Percentiles rank a stretch among this genome's conserved stretches.
phyloP scores from a whole-genome alignment of 1,139 yeast species.

The Blastobotrys apis region DNA sequence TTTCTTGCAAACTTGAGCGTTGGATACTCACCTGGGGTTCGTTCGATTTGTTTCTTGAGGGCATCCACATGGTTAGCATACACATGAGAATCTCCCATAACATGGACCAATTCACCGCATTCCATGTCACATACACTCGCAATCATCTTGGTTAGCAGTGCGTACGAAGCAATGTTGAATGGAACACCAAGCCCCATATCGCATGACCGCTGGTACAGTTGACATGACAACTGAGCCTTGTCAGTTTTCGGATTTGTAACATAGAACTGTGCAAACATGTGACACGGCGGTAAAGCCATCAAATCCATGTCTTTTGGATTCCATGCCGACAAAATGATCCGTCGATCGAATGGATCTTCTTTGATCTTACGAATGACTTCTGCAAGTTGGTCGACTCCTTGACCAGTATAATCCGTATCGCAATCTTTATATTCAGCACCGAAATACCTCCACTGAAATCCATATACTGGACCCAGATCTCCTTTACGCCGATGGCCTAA shows the following conservation, averaged over 20 bases:
- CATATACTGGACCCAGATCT: constrained; percentile 96
- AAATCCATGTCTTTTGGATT: constrained; percentile 89
- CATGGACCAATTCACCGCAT: constrained; percentile 91
- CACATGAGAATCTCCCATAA: constrained; percentile 95
- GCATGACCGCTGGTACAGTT: constrained; percentile 93
- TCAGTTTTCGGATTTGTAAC: constrained; percentile 65
- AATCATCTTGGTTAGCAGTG: constrained; percentile 86
- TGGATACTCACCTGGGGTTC: constrained; percentile 80
- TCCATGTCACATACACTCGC: constrained; percentile 93
- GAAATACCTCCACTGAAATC: constrained; percentile 99
- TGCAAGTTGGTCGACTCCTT: constrained; percentile 86
- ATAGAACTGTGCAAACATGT: constrained; percentile 91
- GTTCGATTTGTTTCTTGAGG: constrained; percentile 64
- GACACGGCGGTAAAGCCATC: constrained; percentile 99
- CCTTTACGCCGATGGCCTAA: constrained; percentile 79
- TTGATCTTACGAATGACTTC: constrained; percentile 76
- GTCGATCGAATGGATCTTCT: constrained; percentile 86
- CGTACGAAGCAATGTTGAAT: constrained; percentile 94
- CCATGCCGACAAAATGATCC: constrained; percentile 97
- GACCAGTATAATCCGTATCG: constrained; percentile 77
- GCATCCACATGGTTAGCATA: constrained; percentile 92
- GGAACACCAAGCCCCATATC: constrained; percentile 99
- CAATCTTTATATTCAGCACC: constrained; percentile 89
- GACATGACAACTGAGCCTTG: constrained; percentile 70
- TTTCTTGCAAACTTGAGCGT: constrained; percentile 63